phyloP scores from a whole-genome alignment of 2,329 filamentous ascomycete genomes.

The Stenocarpella maydis region DNA sequence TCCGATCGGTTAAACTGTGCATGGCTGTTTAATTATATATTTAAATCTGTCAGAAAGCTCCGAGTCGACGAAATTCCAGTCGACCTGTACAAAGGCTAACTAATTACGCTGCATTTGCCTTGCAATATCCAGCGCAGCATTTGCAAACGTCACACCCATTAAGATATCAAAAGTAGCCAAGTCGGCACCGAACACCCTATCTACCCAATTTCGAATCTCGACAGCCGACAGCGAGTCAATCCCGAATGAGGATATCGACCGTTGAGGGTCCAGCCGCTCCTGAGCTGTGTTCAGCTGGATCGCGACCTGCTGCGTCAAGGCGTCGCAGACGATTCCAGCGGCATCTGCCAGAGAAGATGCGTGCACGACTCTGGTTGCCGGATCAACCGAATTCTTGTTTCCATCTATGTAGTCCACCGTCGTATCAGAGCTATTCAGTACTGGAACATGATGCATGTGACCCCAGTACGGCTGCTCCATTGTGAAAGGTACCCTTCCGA shows the following conservation, averaged over 20 bases:
- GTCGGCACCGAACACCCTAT: neutral
- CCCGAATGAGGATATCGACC: neutral
- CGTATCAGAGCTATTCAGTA: neutral
- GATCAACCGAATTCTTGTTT: neutral
- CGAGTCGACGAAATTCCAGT: no score
- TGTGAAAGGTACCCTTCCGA: neutral
- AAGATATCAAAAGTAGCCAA: neutral
- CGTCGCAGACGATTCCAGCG: no score
- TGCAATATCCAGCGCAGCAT: no score
- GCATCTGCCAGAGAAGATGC: no score
- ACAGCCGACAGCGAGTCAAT: conserved; percentile 22
- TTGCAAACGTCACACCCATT: neutral
- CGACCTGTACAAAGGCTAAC: no score
- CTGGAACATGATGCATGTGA: neutral
- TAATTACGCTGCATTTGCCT: no score
- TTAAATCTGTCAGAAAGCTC: no score
- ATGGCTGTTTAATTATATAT: no score
- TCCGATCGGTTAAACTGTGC: no score
- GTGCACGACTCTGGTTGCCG: neutral
- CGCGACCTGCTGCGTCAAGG: neutral
- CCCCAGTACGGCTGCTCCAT: neutral
- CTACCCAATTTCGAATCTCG: conserved; percentile 13
- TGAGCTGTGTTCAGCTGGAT: neutral
- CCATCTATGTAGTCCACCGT: neutral
- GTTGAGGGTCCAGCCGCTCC: neutral